Base-by-base conservation (phyloP, 2,329 filamentous ascomycete species). In the Arthrobotrys musiformis region DNA sequence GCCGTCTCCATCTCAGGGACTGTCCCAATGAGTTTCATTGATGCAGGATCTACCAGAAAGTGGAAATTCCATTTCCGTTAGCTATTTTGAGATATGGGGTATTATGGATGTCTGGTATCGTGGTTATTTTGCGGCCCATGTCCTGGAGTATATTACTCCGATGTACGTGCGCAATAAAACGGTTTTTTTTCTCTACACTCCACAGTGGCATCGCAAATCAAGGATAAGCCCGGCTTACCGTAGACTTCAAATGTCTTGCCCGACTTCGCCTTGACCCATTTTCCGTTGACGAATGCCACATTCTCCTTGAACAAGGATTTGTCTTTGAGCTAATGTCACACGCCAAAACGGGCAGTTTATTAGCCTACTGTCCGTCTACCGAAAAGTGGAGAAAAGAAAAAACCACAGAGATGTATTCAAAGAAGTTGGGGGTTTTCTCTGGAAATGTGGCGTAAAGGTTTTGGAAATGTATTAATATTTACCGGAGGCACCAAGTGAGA, bases 221-320 rank as follows among this genome's bases (percentile, higher is more conserved):
- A 56, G 62, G 62, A 70, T 72, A 26, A 64, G 80, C 54, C 61
- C 30, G 11, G 73, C 70, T 79, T 84, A 91, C 90, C 91, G 79
- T 89, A 87, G 76, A 97, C 92, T 83, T 95, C 90, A 84, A 98
- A 99, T 52, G 93, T 97, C 88, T 96, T 90, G 82, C 93, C 93
- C 0, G 93, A 97, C 82, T 90, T 89, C 80, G 94, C 92, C 81
- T 88, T 87, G 78, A 96, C 89, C 92, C 94, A 99, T 88, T 97
- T 88, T 82, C 95, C 95, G 83, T 99, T 94, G 82, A 98, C 90
- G 82, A 85, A 89, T 75, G 89, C 88, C 82, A 77, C 73, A 67
- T 94, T 89, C 80, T 91, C 89, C 86, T 96, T 97, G 81, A 98
- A 89, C 76, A 99, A 88, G 24, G 91, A 92, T 37, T 89, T 88